Conservation (phyloP, 1,284 basidiomycete genomes). For the Melampsora americana region DNA sequence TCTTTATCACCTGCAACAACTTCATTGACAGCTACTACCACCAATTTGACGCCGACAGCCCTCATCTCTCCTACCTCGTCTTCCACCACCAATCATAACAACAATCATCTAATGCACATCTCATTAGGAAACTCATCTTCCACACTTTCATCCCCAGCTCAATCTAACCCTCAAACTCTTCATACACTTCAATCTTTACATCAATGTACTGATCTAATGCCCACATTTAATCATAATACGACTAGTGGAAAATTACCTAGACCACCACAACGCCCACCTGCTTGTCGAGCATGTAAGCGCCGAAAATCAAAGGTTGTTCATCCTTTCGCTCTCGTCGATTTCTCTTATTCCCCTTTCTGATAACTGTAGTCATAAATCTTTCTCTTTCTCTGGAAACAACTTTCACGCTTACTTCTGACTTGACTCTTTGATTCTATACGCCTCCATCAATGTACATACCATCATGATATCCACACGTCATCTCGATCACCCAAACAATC, state of each 20-base stretch:
- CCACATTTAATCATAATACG: background rate
- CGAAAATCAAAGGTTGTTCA: conserved; percentile 43
- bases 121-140: background rate
- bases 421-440: too few species aligned
- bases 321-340: conserved; percentile 4
- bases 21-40: background rate
- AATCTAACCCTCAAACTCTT: background rate
- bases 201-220: background rate
- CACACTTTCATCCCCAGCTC: background rate
- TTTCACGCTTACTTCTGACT: too few species aligned
- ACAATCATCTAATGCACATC: conserved; percentile 1
- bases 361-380: background rate
- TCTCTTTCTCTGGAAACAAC: too few species aligned
- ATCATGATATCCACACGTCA: background rate
- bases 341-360: background rate
- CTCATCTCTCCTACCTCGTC: background rate
- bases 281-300: conserved; percentile 43
- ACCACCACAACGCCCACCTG: conserved; percentile 42
- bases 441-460: too few species aligned
- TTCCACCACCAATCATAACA: background rate
- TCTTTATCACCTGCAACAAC: conserved; percentile 4
- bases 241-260: conserved; percentile 19
- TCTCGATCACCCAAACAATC: conserved; percentile 3
- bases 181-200: background rate
- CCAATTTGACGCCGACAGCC: background rate